Evolutionary conservation across 1,284 basidiomycete species (phyloP), one percentile per base, ranked within the genome.

Genomic region (Apiotrichum gracile): DNA sequence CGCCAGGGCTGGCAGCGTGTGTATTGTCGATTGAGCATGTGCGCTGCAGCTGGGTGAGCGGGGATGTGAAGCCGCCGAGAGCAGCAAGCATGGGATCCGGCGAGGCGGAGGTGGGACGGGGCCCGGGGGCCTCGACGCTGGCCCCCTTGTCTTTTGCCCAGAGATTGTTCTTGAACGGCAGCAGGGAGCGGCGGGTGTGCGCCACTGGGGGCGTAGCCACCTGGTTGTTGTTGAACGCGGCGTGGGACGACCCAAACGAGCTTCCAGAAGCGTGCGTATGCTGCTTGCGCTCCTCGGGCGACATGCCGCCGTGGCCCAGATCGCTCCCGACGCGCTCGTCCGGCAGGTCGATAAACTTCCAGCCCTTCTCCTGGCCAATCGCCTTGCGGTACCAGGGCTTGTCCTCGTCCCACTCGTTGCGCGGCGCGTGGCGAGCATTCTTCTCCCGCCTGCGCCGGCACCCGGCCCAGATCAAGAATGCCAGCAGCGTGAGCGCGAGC

Each of bases 11-110:
- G 19, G 14, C 9, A 29, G 3, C 13, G 33, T 25, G 24, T 17
- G 21, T 22, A 2, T 26, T 17, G 17, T 31, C 31, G 29, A 22
- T 22, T 3, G 46, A 47, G 19, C 2, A 38, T n/a, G 16, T 27
- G 34, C 46, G 46, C 42, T 54, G 52, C 14, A 58, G 53, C 47
- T 47, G 33, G 2, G 40, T 51, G 24, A 58, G 48, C 1, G 57
- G 57, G 12, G 47, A 49, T 16, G 14, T n/a, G 6, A 24, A 40
- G 16, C 53, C 53, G 34, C 47, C 47, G 19, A 58, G 53, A 9
- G 57, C 57, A 1, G 51, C 44, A 12, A 39, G 24, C 47, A 58
- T 55, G 5, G 57, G 57, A 41, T 53, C 49, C 2, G 51, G 50
- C 8, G 54, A 50, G 6, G 37, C 21, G n/a, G 37, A 38, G 29